Percentiles rank a stretch among this genome's conserved stretches.
phyloP scores from a whole-genome alignment of 352 stramenopile species.

The Phytophthora cactorum region DNA sequence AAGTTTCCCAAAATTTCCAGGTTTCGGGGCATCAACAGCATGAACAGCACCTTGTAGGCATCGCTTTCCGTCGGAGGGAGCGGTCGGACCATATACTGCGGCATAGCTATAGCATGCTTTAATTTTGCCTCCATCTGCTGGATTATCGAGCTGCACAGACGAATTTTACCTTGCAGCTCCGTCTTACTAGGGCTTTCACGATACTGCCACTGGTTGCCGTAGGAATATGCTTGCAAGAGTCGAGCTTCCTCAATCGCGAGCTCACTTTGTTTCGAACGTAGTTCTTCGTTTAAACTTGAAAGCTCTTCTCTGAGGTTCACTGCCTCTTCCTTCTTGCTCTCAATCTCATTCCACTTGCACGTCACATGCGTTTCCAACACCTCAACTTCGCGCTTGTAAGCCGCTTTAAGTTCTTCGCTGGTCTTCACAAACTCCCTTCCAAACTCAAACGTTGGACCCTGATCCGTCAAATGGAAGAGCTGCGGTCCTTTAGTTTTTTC shows the following conservation, averaged over 20 bases:
- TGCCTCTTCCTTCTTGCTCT: constrained; percentile 25
- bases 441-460: constrained; percentile 42
- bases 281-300: background rate
- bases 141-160: background rate
- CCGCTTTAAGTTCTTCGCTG: background rate
- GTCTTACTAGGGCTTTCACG: background rate
- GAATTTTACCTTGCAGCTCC: background rate
- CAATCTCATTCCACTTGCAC: constrained; percentile 19
- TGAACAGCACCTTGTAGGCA: constrained; percentile 51
- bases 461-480: constrained; percentile 49
- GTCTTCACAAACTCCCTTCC: constrained; percentile 22
- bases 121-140: background rate
- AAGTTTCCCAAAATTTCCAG: constrained; percentile 47
- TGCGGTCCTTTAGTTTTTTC: background rate
- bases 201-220: background rate
- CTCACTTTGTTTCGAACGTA: background rate
- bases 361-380: constrained; percentile 21
- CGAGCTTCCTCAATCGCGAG: constrained; percentile 15
- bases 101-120: constrained; percentile 22
- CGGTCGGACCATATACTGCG: constrained; percentile 36
- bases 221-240: background rate
- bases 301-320: constrained; percentile 10
- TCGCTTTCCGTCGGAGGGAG: constrained; percentile 33
- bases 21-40: constrained; percentile 43
- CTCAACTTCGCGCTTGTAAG: constrained; percentile 7